These are phyloP conservation scores for Helminthosporium solani DNA, from an alignment of 2,329 filamentous ascomycete genomes.

Conservation along the genomic window DNA sequence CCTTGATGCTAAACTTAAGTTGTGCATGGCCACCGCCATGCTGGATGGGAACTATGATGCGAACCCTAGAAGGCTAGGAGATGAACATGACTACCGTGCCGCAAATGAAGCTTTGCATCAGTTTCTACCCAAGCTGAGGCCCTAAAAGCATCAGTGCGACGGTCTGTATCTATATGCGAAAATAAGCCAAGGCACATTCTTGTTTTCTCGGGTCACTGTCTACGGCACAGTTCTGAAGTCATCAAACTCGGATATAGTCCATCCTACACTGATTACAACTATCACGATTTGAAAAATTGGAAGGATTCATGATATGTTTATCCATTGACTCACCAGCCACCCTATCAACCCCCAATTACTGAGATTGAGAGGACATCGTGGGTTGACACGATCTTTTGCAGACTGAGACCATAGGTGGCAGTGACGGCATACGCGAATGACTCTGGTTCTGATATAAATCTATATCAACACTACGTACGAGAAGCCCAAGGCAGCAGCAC, in stretches of 20 bases:
- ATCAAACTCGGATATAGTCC: not conserved
- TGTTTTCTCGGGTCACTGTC: not conserved
- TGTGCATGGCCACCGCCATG: not conserved
- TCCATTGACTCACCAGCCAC: not conserved
- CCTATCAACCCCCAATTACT: not conserved
- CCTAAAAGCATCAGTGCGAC: not conserved
- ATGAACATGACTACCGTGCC: not conserved
- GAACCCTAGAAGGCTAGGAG: not conserved
- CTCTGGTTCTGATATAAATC: not conserved
- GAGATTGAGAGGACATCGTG: not conserved
- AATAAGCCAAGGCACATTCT: slow-evolving; percentile 2
- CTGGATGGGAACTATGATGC: not conserved
- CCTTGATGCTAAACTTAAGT: not conserved
- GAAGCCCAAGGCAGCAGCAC: not conserved
- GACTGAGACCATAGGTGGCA: slow-evolving; percentile 2
- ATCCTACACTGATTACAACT: not conserved
- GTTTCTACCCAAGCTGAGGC: not conserved
- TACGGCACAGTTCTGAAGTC: not conserved
- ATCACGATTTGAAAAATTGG: not conserved
- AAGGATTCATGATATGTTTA: not conserved
- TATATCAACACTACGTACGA: not conserved
- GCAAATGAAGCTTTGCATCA: not conserved
- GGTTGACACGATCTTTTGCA: not conserved
- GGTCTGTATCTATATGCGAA: too few relatives aligned
- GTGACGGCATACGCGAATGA: not conserved